Percentiles rank a stretch among this genome's conserved stretches.
phyloP scores from a whole-genome alignment of 2,329 filamentous ascomycete genomes.

The Pezicula neosporulosa region DNA sequence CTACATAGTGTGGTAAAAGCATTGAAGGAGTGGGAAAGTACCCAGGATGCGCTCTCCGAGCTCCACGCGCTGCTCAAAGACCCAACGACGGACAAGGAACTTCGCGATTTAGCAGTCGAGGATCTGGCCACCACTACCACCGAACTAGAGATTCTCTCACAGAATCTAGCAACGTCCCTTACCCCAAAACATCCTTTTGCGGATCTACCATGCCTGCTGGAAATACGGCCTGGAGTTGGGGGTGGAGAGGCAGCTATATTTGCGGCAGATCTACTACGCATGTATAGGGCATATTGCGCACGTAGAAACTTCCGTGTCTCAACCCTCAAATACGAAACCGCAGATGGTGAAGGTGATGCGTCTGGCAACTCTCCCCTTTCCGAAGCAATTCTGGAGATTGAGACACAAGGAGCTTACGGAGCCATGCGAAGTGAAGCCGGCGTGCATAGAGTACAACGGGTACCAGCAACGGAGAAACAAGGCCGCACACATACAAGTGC shows the following conservation, averaged over 20 bases:
- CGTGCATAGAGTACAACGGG: slow-evolving; percentile 91
- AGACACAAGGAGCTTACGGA: slow-evolving; percentile 74
- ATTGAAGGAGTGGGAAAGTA: slow-evolving; percentile 54
- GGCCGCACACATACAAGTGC: slow-evolving; percentile 93
- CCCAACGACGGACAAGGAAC: slow-evolving; percentile 54
- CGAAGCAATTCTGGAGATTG: slow-evolving; percentile 85
- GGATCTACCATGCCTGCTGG: slow-evolving; percentile 82
- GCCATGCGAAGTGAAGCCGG: slow-evolving; percentile 83
- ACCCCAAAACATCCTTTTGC: slow-evolving; percentile 89
- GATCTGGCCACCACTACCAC: slow-evolving; percentile 68
- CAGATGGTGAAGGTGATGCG: slow-evolving; percentile 59
- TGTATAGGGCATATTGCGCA: slow-evolving; percentile 82
- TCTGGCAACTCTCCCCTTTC: slow-evolving; percentile 66
- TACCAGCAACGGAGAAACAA: slow-evolving; percentile 86
- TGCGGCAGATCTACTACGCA: slow-evolving; percentile 78
- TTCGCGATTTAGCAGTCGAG: slow-evolving; percentile 74
- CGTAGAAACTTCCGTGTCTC: slow-evolving; percentile 62
- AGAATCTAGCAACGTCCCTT: slow-evolving; percentile 69
- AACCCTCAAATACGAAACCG: slow-evolving; percentile 76
- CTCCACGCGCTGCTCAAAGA: slow-evolving; percentile 47
- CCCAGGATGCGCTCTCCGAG: slow-evolving; percentile 50
- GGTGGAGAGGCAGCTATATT: slow-evolving; percentile 91
- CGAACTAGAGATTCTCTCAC: slow-evolving; percentile 59
- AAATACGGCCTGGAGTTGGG: slow-evolving; percentile 88
- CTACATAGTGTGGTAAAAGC: slow-evolving; percentile 54